Evolutionary conservation across 805 yeast species (phyloP).

Genomic region (Osmozyma mogii): DNA sequence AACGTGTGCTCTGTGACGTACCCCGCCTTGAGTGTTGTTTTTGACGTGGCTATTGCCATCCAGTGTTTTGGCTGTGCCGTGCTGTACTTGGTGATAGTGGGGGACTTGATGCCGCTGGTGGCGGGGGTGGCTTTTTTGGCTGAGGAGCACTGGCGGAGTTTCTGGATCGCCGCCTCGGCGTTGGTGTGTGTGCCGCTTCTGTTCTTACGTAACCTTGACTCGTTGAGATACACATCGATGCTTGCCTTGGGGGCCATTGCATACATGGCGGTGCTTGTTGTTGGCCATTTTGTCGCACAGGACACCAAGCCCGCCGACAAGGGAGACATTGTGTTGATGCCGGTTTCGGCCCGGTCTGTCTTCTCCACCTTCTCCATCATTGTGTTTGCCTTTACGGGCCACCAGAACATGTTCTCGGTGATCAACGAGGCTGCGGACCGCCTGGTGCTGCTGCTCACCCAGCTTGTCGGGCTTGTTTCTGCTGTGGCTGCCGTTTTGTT

Average conservation of each 20-base stretch:
- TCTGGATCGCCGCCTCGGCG: constrained; percentile 53
- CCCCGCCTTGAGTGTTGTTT: constrained; percentile 51
- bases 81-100: constrained; percentile 61
- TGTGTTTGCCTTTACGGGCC: constrained; percentile 93
- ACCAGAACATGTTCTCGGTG: constrained; percentile 88
- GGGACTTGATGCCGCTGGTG: constrained; percentile 59
- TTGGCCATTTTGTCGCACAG: constrained; percentile 56
- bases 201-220: constrained; percentile 66
- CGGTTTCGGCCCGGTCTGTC: constrained; percentile 41
- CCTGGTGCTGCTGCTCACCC: constrained; percentile 37
- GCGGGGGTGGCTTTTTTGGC: constrained; percentile 14
- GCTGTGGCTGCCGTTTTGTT: constrained; percentile 56
- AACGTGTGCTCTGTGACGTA: constrained; percentile 53
- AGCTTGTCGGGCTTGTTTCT: constrained; percentile 47
- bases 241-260: constrained; percentile 76
- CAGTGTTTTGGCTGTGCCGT: constrained; percentile 69
- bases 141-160: constrained; percentile 30
- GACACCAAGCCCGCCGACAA: constrained; percentile 35
- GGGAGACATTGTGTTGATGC: constrained; percentile 26
- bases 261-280: constrained; percentile 65
- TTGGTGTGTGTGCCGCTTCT: constrained; percentile 52
- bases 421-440: constrained; percentile 69
- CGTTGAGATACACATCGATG: constrained; percentile 78
- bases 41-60: constrained; percentile 61
- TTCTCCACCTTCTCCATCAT: constrained; percentile 76